These are phyloP conservation scores for Moesziomyces aphidis DNA, from an alignment of 1,284 basidiomycete species.

Conservation along the genomic window DNA sequence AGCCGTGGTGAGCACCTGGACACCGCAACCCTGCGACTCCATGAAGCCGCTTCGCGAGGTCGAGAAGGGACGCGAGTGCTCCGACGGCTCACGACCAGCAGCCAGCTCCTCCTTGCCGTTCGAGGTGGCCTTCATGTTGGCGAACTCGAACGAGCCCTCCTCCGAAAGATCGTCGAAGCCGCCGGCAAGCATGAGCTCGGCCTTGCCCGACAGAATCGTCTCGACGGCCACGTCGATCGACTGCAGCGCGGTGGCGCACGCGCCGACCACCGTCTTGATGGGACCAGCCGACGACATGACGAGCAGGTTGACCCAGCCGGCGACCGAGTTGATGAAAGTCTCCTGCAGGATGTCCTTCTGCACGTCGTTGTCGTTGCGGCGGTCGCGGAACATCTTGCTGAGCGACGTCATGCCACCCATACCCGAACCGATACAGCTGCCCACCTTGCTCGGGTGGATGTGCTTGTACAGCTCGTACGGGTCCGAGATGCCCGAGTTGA, in stretches of 20 bases:
- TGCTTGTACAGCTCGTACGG: slow-evolving; percentile 83
- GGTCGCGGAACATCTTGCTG: slow-evolving; percentile 91
- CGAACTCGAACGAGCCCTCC: slow-evolving; percentile 92
- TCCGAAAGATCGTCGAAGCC: slow-evolving; percentile 98
- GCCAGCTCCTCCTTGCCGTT: slow-evolving; percentile 96
- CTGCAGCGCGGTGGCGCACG: slow-evolving; percentile 96
- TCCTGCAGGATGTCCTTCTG: slow-evolving; percentile 99
- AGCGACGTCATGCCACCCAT: slow-evolving; percentile 86
- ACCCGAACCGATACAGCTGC: slow-evolving; percentile 74
- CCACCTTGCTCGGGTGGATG: slow-evolving; percentile 93
- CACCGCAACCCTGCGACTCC: slow-evolving; percentile 96
- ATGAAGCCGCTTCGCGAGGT: slow-evolving; percentile 79
- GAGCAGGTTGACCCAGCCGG: slow-evolving; percentile 96
- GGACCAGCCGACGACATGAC: slow-evolving; percentile 75
- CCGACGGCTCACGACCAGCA: slow-evolving; percentile 95
- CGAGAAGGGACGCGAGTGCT: slow-evolving; percentile 97
- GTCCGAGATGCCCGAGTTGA: slow-evolving; percentile 96
- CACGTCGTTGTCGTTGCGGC: slow-evolving; percentile 94
- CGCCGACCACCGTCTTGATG: slow-evolving; percentile 98
- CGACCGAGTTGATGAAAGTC: slow-evolving; percentile 72
- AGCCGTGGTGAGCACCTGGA: slow-evolving; percentile 95
- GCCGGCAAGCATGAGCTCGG: slow-evolving; percentile 98
- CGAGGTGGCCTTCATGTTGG: slow-evolving; percentile 99
- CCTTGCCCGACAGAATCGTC: slow-evolving; percentile 91
- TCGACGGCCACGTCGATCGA: slow-evolving; percentile 98